Conservation (phyloP, 495 filamentous ascomycete genomes). For the Trichocladium uniseriatum region DNA sequence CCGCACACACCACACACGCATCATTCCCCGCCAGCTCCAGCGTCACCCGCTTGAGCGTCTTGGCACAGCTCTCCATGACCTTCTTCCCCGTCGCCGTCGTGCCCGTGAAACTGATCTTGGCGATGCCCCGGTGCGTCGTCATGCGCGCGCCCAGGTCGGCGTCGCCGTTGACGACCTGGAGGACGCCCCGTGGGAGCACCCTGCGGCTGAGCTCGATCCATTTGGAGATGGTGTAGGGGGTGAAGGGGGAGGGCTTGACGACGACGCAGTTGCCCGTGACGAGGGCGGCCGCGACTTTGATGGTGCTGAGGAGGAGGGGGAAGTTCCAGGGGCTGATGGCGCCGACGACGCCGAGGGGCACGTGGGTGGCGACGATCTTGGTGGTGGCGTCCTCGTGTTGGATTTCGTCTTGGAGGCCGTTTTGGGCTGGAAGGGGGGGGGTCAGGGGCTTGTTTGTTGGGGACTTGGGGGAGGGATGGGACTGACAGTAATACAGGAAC, state of each 20-base stretch:
- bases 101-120: conserved; percentile 64
- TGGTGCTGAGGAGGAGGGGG: conserved; percentile 45
- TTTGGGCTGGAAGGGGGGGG: conserved; percentile 21
- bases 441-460: background rate
- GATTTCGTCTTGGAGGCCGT: conserved; percentile 35
- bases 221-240: conserved; percentile 59
- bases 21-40: conserved; percentile 58
- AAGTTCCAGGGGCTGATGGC: conserved; percentile 59
- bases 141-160: conserved; percentile 54
- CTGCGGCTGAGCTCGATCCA: conserved; percentile 50
- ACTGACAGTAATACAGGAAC: conserved; percentile 18
- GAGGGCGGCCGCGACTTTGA: conserved; percentile 48
- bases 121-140: conserved; percentile 48
- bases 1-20: conserved; percentile 53
- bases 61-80: conserved; percentile 50
- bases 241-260: conserved; percentile 56
- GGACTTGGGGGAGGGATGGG: background rate
- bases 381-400: conserved; percentile 43
- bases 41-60: conserved; percentile 49
- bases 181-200: conserved; percentile 55
- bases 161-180: conserved; percentile 59
- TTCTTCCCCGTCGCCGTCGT: conserved; percentile 54
- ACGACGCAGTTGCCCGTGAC: conserved; percentile 55
- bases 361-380: conserved; percentile 40
- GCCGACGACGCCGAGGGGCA: conserved; percentile 44